Base-by-base conservation (phyloP, 805 yeast species). In the Ogataea saltuana region DNA sequence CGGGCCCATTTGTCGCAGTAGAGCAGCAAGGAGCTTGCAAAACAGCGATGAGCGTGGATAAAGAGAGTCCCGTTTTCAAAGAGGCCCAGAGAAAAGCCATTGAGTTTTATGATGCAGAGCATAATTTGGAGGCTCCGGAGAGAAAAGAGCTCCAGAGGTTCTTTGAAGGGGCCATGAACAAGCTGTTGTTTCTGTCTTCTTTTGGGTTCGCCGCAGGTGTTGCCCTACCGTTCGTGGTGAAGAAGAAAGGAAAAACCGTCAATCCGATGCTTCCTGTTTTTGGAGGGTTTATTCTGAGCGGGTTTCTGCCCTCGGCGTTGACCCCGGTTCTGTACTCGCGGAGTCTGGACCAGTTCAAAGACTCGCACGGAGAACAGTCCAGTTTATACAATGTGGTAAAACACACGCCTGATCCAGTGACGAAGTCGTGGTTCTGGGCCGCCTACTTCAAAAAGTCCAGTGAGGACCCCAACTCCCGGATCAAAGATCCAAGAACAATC, bases 401-500 rank as follows among this genome's bases (percentile, higher is more conserved):
- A 9, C 49, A 46, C 4, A 52, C 61, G 3, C 65, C 65, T 58
- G 55, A 51, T 33, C 62, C 59, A 7, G 36, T 55, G 15, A 41
- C 47, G 6, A 54, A 60, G 28, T 40, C 62, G 16, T 56, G 45
- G 17, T 56, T 59, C 31, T 77, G 81, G 80, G 65, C 74, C 30
- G 54, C 70, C 18, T 83, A 83, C 58, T 83, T 75, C 58, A 64
- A 69, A 36, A 60, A 69, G 45, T 73, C 85, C 0, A 65, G 71
- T 28, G 68, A 68, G 13, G 75, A 82, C 51, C 80, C 83, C 0
- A 70, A 68, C 16, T 69, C 69, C 37, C 67, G 75, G 28, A 61
- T 83, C 50, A 75, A 74, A 42, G 83, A 83, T 54, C 89, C 89
- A 5, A 64, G 72, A 53, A 18, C 33, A 4, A 20, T 39, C 15